Evolutionary conservation across 2,329 filamentous ascomycete species (phyloP), one percentile per base, ranked within the genome.

Genomic region (Pseudogymnoascus sp.): DNA sequence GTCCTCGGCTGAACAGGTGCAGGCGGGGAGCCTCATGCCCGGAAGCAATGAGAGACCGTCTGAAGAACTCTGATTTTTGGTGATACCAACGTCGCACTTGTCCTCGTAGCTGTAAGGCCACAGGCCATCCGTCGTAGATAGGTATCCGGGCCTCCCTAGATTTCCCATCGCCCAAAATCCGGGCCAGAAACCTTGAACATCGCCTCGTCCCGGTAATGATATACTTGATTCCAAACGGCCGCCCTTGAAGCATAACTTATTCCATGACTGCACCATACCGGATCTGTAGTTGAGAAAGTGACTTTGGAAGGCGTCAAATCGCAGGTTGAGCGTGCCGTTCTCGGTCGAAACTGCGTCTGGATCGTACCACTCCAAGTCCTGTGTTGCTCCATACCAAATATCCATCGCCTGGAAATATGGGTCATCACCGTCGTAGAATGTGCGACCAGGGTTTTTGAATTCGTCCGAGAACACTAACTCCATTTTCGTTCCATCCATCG

Each of bases 141-240:
- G 79, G 71, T 88, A 88, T 11, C 87, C 87, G 25, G 87, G 84
- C 65, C 87, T 79, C 37, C 83, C 87, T 20, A 90, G 78, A 68
- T 90, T 90, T 4, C 87, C 87, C 85, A 90, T 88, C 0, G 86
- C 79, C 87, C 87, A 90, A 72, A 89, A 87, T 72, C 87, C 87
- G 41, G 87, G 87, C 87, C 87, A 90, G 73, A 89, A 87, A 62
- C 87, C 87, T 61, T 83, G 79, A 12, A 84, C 80, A 65, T 88
- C 84, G 50, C 86, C 87, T 54, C 78, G 74, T 14, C 86, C 87
- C 12, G 87, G 87, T 5, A 90, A 76, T 3, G 86, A 89, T 59
- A 89, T 84, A 68, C 84, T 87, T 18, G 86, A 86, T 74, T 90
- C 87, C 12, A 90, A 70, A 57, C 86, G 81, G 3, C 87, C 87